Conservation (phyloP, 2,329 filamentous ascomycete genomes). For the Beauveria pseudobassiana region DNA sequence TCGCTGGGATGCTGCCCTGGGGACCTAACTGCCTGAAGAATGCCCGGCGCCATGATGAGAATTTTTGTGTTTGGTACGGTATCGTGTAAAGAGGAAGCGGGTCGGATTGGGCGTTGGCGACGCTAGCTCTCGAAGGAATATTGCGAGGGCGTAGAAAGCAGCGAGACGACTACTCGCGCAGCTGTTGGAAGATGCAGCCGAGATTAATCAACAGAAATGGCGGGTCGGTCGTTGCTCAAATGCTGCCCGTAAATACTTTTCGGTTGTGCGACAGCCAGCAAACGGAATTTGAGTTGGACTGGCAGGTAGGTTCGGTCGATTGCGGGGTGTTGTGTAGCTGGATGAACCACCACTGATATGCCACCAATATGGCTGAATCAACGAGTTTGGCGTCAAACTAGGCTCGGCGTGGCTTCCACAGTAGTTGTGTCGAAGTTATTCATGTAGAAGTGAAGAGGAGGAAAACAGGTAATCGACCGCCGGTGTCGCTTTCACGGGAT, state of each 20-base stretch:
- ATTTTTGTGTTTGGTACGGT: background rate
- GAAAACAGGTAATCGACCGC: background rate
- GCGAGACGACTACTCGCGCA: background rate
- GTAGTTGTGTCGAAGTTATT: background rate
- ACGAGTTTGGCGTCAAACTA: background rate
- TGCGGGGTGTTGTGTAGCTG: background rate
- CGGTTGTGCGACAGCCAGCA: background rate
- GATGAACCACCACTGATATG: background rate
- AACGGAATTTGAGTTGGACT: background rate
- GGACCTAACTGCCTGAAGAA: conserved; percentile 2
- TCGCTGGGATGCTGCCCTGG: conserved; percentile 14
- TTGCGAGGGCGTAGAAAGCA: background rate
- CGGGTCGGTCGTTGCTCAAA: background rate
- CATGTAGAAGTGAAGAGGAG: background rate
- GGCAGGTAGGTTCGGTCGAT: background rate
- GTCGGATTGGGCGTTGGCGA: background rate
- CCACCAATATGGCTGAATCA: background rate
- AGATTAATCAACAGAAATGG: background rate
- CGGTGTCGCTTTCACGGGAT: background rate
- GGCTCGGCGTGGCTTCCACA: background rate
- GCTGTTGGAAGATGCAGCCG: background rate
- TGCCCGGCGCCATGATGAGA: conserved; percentile 16
- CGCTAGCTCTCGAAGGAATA: background rate
- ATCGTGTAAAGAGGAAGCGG: background rate
- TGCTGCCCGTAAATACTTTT: background rate